Percentiles rank a stretch among this genome's conserved stretches.
Conservation (phyloP, 2,329 filamentous ascomycete genomes). For the Mycogone perniciosa region DNA sequence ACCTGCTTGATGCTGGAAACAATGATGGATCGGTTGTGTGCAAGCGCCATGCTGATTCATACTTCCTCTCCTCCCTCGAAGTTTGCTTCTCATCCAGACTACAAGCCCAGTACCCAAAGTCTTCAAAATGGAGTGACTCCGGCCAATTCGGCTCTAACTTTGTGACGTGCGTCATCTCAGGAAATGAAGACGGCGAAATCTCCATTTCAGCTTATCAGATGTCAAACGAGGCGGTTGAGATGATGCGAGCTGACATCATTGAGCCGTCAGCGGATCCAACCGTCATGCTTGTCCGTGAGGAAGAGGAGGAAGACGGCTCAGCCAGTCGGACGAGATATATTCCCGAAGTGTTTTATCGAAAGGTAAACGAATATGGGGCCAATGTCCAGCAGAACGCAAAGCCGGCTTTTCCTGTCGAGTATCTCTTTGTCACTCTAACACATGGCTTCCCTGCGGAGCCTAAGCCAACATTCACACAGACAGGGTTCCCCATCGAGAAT, state of each 20-base stretch:
- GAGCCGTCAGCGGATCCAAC: constrained; percentile 90
- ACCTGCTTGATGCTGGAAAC: constrained; percentile 73
- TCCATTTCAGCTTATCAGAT: constrained; percentile 88
- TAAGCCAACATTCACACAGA: constrained; percentile 67
- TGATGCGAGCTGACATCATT: constrained; percentile 91
- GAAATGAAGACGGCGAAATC: constrained; percentile 83
- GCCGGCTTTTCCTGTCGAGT: constrained; percentile 92
- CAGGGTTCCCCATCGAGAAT: constrained; percentile 85
- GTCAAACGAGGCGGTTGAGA: constrained; percentile 92
- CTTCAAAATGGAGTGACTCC: constrained; percentile 95
- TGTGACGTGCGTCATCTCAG: constrained; percentile 92
- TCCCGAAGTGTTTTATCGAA: constrained; percentile 93
- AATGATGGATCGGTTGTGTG: constrained; percentile 84
- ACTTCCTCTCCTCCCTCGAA: constrained; percentile 88
- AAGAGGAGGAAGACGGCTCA: constrained; percentile 73
- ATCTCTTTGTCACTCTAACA: constrained; percentile 89
- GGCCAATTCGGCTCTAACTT: constrained; percentile 93
- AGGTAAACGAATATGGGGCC: constrained; percentile 91
- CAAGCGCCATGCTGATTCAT: constrained; percentile 93
- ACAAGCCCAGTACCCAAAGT: constrained; percentile 81
- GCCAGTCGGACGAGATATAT: constrained; percentile 75
- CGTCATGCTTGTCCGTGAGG: constrained; percentile 89
- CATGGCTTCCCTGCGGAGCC: constrained; percentile 86
- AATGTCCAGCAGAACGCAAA: constrained; percentile 98
- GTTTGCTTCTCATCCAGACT: constrained; percentile 82